These are phyloP conservation scores for Tuber brumale DNA, from an alignment of 495 filamentous ascomycete species.

Conservation along the genomic window DNA sequence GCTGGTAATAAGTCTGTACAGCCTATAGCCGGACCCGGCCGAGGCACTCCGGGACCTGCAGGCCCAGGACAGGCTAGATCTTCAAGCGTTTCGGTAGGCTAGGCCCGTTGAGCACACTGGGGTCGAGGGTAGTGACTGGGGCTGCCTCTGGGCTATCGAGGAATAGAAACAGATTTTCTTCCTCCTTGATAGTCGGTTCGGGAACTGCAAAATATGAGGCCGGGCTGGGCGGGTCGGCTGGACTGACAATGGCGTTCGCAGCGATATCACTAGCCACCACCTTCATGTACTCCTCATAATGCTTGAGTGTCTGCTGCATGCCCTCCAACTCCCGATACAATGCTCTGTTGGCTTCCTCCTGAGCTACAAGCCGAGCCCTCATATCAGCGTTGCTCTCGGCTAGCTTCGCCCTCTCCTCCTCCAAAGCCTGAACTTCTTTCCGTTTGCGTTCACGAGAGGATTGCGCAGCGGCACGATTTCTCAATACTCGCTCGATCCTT, in stretches of 20 bases:
- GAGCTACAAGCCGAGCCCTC: constrained; percentile 57
- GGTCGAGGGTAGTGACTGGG: constrained; percentile 47
- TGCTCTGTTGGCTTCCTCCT: constrained; percentile 59
- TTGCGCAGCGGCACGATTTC: constrained; percentile 92
- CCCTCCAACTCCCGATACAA: constrained; percentile 60
- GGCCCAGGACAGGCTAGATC: no score
- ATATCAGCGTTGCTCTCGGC: constrained; percentile 61
- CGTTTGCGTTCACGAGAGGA: constrained; percentile 94
- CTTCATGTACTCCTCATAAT: constrained; percentile 46
- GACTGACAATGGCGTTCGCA: constrained; percentile 4
- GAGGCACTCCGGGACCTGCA: no score
- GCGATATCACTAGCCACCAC: constrained; percentile 38
- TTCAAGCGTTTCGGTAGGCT: no score
- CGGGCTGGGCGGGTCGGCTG: constrained; percentile 14
- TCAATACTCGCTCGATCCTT: constrained; percentile 90
- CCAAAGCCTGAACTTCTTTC: constrained; percentile 82
- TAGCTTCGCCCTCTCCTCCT: constrained; percentile 62
- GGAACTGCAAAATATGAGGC: neutral
- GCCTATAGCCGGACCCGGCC: no score
- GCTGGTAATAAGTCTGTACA: no score
- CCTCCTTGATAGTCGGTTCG: neutral
- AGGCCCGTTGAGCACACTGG: constrained; percentile 14
- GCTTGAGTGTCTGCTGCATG: constrained; percentile 55
- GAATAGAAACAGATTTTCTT: neutral
- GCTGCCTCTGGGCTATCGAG: neutral